A percentile compares a stretch with the other conserved stretches of the same genome.
Conservation (phyloP, 371 early-diverging fungal species). For the Actinomucor elegans region DNA sequence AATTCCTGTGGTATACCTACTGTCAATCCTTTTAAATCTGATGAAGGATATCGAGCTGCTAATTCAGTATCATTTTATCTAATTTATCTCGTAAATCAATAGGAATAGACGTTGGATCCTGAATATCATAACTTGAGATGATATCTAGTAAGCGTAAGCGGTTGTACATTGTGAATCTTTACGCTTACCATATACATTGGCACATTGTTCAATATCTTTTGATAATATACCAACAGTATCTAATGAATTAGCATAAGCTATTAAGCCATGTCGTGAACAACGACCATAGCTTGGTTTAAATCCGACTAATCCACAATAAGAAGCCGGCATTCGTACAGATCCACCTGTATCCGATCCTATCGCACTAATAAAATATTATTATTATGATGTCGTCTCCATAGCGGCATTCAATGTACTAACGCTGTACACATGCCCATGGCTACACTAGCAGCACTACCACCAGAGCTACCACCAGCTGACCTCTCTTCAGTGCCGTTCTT, state of each 20-base stretch:
- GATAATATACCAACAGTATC: conserved; percentile 88
- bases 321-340: conserved; percentile 89
- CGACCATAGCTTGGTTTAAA: conserved; percentile 93
- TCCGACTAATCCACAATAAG: conserved; percentile 92
- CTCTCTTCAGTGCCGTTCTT: conserved; percentile 31
- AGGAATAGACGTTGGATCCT: conserved; percentile 64
- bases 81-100: conserved; percentile 19
- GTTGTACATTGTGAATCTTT: background rate
- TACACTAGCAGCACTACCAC: conserved; percentile 93
- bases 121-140: conserved; percentile 54
- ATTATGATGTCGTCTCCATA: background rate
- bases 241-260: conserved; percentile 86
- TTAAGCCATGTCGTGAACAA: conserved; percentile 84
- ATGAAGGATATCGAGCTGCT: conserved; percentile 5
- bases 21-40: conserved; percentile 52
- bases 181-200: conserved; percentile 52
- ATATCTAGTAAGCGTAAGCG: conserved; percentile 25
- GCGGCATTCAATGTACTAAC: conserved; percentile 42
- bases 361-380: conserved; percentile 39
- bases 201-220: conserved; percentile 53
- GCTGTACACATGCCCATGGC: conserved; percentile 73
- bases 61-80: conserved; percentile 33
- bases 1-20: conserved; percentile 84
- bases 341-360: conserved; percentile 96
- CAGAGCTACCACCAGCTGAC: conserved; percentile 90